Evolutionary conservation across 208 protist genomes (phyloP), one percentile per base, ranked within the genome.

Genomic region (Angomonas deanei): DNA sequence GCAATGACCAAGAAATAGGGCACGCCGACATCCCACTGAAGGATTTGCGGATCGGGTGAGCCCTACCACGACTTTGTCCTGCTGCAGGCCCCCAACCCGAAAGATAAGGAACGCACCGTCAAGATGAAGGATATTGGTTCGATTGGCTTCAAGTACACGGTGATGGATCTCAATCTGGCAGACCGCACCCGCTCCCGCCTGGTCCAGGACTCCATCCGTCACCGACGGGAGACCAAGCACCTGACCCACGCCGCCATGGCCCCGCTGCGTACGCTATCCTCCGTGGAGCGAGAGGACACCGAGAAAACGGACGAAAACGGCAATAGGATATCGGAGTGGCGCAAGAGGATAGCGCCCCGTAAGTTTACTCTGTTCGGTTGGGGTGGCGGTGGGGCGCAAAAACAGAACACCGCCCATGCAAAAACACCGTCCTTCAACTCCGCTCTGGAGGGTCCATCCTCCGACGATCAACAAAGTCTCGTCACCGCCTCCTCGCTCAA

Each of bases 81-180:
- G 19, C 57, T 92, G 23, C 31, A 76, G 21, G 65, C 70, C 31
- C 53, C 68, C 36, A 53, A 70, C 42, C 63, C 65, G 21, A 69
- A 72, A 31, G 48, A 68, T 4, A 53, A 61, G 30, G 13, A 36
- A 34, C 8, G 24, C 8, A 23, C 8, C 26, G 49, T 13, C 5
- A 56, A 57, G 27, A 24, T 34, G n/a, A 52, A 65, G 15, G 34
- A 38, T 56, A 66, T 74, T 36, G 84, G 88, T 61, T 64, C 78
- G 50, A 72, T 94, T 31, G 88, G 88, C 58, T 80, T 92, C 66
- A 90, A 85, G 61, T 94, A 80, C 74, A 72, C 72, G 0, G 75
- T 92, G 3, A 76, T 80, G 15, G 73, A 94, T 64, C 53, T 90
- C 6, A 73, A 85, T 31, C 21, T 91, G 47, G 73, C 84, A 3